Evolutionary conservation across 2,329 filamentous ascomycete species (phyloP).

Genomic region (Phaeosphaeria sp.): DNA sequence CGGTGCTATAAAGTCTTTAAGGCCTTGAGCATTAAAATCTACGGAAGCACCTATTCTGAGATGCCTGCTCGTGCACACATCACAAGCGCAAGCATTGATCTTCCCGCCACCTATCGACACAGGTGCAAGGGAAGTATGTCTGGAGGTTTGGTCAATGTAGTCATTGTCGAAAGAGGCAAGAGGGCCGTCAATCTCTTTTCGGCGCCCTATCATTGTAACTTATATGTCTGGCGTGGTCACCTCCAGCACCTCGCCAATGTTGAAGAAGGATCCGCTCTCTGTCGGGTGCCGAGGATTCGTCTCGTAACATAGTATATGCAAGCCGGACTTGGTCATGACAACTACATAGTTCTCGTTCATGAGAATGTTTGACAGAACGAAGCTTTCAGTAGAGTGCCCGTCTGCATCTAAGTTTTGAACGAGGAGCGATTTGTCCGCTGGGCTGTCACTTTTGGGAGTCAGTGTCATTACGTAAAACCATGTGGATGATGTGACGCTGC

Average conservation of each 20-base stretch:
- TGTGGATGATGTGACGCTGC: background rate
- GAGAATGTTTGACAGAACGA: background rate
- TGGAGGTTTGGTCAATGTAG: no score
- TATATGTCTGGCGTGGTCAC: background rate
- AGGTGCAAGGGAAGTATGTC: no score
- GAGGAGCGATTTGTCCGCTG: background rate
- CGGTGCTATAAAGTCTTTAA: background rate
- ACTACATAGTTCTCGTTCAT: slow-evolving; percentile 16
- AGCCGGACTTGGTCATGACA: background rate
- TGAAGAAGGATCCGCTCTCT: slow-evolving; percentile 7
- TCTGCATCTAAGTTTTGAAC: background rate
- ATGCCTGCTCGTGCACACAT: no score
- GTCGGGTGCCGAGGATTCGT: slow-evolving; percentile 4
- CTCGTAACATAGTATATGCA: slow-evolving; percentile 14
- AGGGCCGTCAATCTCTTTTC: no score
- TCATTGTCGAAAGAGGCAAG: no score
- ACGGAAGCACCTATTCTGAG: no score
- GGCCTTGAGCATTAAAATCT: background rate
- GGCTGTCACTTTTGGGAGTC: background rate
- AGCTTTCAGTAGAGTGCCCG: background rate
- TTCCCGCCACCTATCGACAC: no score
- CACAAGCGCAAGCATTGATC: no score
- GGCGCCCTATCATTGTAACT: background rate
- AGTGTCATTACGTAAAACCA: background rate
- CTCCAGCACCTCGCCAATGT: background rate